These are phyloP conservation scores for Rutstroemia sp. DNA, from an alignment of 2,329 filamentous ascomycete species.

Conservation along the genomic window DNA sequence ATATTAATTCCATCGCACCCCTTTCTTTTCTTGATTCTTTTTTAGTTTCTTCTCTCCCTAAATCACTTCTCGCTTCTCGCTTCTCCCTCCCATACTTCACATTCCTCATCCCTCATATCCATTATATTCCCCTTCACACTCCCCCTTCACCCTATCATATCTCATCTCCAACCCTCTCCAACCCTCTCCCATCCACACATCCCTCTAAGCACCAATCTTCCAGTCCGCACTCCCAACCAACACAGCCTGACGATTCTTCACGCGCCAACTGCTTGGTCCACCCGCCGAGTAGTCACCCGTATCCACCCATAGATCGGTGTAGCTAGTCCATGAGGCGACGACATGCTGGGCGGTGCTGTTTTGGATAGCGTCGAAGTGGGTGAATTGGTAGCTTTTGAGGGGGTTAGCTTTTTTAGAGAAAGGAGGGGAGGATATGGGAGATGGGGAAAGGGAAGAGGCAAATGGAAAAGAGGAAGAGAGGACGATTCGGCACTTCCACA, in stretches of 20 bases:
- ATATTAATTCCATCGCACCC: no score
- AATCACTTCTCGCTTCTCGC: no score
- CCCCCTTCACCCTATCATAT: no score
- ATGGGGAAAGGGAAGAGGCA: background rate
- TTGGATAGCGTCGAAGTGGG: background rate
- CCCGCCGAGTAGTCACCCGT: background rate
- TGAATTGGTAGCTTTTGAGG: background rate
- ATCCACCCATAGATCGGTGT: conserved; percentile 1
- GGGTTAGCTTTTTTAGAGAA: background rate
- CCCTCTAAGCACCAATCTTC: background rate
- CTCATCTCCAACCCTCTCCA: no score
- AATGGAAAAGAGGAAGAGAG: no score
- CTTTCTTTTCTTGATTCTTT: no score
- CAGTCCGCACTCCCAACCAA: background rate
- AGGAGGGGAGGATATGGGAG: no score
- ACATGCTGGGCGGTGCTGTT: background rate
- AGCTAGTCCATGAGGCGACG: background rate
- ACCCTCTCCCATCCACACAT: background rate
- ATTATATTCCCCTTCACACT: background rate
- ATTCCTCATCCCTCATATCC: no score
- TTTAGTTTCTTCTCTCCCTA: no score
- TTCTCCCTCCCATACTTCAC: no score
- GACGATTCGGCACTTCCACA: no score
- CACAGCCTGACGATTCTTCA: background rate
- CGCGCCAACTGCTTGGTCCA: conserved; percentile 2